These are phyloP conservation scores for Fusarium fujikuroi DNA, from an alignment of 2,329 filamentous ascomycete genomes.

Conservation along the genomic window DNA sequence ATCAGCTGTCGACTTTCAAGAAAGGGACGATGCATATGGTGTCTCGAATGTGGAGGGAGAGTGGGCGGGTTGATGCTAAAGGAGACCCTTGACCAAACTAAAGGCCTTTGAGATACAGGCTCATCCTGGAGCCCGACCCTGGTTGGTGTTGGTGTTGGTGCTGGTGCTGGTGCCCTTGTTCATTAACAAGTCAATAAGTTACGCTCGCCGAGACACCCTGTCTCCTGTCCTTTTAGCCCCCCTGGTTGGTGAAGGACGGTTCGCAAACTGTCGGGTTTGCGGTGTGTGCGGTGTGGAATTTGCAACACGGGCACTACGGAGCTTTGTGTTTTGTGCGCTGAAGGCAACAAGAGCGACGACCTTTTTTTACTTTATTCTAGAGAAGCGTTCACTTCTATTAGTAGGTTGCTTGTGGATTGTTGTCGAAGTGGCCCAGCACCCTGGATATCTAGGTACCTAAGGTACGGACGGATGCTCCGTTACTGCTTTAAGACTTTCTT, in stretches of 20 bases:
- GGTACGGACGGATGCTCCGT: not conserved
- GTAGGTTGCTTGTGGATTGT: conserved; percentile 11
- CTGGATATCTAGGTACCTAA: not conserved
- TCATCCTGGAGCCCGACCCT: conserved; percentile 31
- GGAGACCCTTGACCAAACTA: conserved; percentile 38
- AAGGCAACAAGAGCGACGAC: not conserved
- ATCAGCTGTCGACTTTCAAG: conserved; percentile 39
- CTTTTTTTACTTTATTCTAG: conserved; percentile 12
- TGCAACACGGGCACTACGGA: conserved; percentile 20
- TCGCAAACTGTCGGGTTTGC: conserved; percentile 37
- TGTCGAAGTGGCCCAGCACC: not conserved
- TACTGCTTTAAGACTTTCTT: not conserved
- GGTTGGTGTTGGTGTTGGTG: conserved; percentile 19
- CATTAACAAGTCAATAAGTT: conserved; percentile 18
- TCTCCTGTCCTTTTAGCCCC: conserved; percentile 1
- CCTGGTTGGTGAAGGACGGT: conserved; percentile 33
- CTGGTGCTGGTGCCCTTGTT: conserved; percentile 28
- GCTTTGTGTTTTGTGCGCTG: not conserved
- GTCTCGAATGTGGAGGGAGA: conserved; percentile 49
- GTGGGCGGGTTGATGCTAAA: conserved; percentile 40
- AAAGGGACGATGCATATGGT: conserved; percentile 46
- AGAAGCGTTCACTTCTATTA: not conserved
- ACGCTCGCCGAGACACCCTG: conserved; percentile 27
- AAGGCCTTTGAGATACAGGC: conserved; percentile 28
- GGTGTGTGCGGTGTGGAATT: conserved; percentile 45